Base-by-base conservation (phyloP, 805 yeast species). In the Pichia nanzhaoensis region DNA sequence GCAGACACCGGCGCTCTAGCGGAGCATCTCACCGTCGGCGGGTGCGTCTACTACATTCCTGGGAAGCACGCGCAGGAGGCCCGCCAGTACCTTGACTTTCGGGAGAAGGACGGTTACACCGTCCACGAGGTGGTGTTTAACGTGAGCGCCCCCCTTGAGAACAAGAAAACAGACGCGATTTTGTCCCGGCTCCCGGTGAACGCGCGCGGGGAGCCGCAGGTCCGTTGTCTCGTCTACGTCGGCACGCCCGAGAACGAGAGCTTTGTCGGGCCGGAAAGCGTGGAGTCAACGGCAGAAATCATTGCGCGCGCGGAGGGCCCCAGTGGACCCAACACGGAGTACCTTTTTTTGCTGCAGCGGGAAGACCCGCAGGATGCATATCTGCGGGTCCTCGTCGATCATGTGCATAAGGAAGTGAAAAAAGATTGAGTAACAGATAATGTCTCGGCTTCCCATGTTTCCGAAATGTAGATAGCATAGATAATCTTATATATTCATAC, bases 81-180 rank as follows among this genome's bases (percentile, higher is more conserved):
- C 16, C 68, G 70, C 28, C 80, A 74, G 14, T 83, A 87, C 53
- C 69, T 90, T 41, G 95, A 90, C 54, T 71, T 77, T 13, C 70
- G 98, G 45, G 98, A 90, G 55, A 89, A 88, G 60, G 89, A 88
- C 57, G 98, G 97, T 0, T 90, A 90, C 61, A 70, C 87, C 1
- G 68, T 78, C 2, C 87, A 84, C 51, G 63, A 70, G 19, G 81
- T 88, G 3, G 78, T 77, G 5, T 86, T 88, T 57, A 72, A 74
- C 51, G 67, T 84, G 10, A 53, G 54, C 6, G 51, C 46, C 7
- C n/a, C n/a, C n/a, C n/a, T n/a, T n/a, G n/a, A n/a, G n/a, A n/a
- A n/a, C n/a, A n/a, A n/a, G n/a, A n/a, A n/a, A n/a, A n/a, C n/a
- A n/a, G n/a, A n/a, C n/a, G n/a, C 44, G 3, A 51, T 64, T 0